phyloP scores from a whole-genome alignment of 2,329 filamentous ascomycete species.

The Fusarium sp. region DNA sequence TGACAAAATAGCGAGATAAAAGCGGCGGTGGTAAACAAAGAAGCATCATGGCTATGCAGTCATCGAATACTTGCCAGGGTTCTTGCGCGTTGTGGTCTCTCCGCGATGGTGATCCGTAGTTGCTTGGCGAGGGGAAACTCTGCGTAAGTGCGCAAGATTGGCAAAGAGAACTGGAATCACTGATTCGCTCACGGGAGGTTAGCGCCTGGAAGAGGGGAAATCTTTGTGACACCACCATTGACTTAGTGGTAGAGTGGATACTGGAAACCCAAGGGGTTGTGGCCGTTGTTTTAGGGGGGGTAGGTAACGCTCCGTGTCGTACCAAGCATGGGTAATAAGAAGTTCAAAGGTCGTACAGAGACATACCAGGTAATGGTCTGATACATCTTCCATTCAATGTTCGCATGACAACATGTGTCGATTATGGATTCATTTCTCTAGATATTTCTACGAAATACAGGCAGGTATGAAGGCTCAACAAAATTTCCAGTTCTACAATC shows the following conservation, averaged over 20 bases:
- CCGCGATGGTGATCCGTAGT: not conserved
- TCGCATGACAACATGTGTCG: not conserved
- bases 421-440: not conserved
- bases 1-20: not conserved
- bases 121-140: not conserved
- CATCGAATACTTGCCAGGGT: too few relatives aligned
- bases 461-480: conserved; percentile 59
- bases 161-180: not conserved
- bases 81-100: too few relatives aligned
- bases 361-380: fast-evolving
- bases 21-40: fast-evolving
- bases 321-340: fast-evolving
- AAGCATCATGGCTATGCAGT: too few relatives aligned
- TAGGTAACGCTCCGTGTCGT: fast-evolving
- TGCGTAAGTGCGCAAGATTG: not conserved
- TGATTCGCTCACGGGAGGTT: too few relatives aligned
- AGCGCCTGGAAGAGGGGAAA: not conserved
- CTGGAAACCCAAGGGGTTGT: not conserved
- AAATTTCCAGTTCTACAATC: not conserved
- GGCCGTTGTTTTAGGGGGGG: too few relatives aligned
- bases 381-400: fast-evolving
- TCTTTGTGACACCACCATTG: not conserved
- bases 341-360: too few relatives aligned
- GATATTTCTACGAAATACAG: not conserved
- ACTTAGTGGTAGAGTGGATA: too few relatives aligned